Base-by-base conservation (phyloP, 2,329 filamentous ascomycete genomes). In the Verticillium albo-atrum region DNA sequence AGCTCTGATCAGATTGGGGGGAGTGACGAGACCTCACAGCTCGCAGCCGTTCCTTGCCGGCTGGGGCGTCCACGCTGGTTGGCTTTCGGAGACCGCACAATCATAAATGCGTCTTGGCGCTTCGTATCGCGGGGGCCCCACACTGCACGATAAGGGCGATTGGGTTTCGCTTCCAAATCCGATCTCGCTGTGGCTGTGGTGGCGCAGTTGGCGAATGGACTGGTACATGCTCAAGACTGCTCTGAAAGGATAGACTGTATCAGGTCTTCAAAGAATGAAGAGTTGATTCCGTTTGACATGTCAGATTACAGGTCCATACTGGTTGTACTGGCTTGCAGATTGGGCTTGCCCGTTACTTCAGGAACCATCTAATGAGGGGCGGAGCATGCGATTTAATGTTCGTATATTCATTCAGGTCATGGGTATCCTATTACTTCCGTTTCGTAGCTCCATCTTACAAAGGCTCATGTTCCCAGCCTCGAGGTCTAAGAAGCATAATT, bases 401-500 rank as follows among this genome's bases (percentile, higher is more conserved):
- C 23, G 37, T 47, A 17, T 53, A 17, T 26, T 53, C 25, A n/a
- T 28, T 51, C 20, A 10, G n/a, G n/a, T 26, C n/a, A 51, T 50
- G 42, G 42, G 42, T 50, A 50, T 50, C 42, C 42, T 50, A n/a
- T n/a, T 53, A 17, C n/a, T 12, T 7, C 23, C 51, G 10, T 15
- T 4, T 2, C n/a, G 27, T 53, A 25, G 7, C 6, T 10, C 12
- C 27, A 28, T 27, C 14, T 1, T 27, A 53, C 26, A 28, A 17
- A 15, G 51, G 15, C 25, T n/a, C n/a, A 51, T 47, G 58, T 37
- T 12, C 20, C 20, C 10, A 20, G 6, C 3, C 10, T 12, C 20
- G 20, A 20, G 10, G 2, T 50, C 1, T 25, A 50, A 10, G 20
- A 25, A 14, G 54, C 55, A 37, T 81, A 81, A 56, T 81, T 82